phyloP scores from a whole-genome alignment of 768 basidiomycete genomes.

The Epithele typhae region DNA sequence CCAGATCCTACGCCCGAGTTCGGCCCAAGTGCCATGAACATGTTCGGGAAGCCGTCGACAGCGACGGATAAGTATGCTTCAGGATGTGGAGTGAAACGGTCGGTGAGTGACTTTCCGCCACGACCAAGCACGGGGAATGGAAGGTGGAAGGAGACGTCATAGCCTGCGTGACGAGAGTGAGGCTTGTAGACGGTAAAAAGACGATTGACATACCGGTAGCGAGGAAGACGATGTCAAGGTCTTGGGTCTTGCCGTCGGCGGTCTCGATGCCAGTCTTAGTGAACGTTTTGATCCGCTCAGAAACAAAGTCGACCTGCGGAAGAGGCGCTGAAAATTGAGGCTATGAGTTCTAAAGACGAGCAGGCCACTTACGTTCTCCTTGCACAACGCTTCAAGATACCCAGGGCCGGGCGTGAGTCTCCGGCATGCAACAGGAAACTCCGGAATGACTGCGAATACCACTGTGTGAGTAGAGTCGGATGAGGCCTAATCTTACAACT shows the following conservation, averaged over 20 bases:
- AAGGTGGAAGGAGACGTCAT: slow-evolving; percentile 44
- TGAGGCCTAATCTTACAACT: slow-evolving; percentile 8
- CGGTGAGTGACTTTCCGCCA: slow-evolving; percentile 44
- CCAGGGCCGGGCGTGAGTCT: slow-evolving; percentile 67
- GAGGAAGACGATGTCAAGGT: slow-evolving; percentile 58
- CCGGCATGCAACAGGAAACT: slow-evolving; percentile 55
- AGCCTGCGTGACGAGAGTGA: slow-evolving; percentile 32
- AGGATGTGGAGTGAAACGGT: slow-evolving; percentile 53
- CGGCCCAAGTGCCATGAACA: slow-evolving; percentile 55
- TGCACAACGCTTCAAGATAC: slow-evolving; percentile 60
- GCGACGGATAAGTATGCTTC: slow-evolving; percentile 54
- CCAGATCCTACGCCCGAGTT: slow-evolving; percentile 53
- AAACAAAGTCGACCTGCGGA: slow-evolving; percentile 48
- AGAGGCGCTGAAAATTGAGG: no score
- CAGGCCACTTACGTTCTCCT: slow-evolving; percentile 45
- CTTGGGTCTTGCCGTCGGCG: slow-evolving; percentile 46
- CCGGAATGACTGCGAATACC: slow-evolving; percentile 44
- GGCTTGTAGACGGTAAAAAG: background rate
- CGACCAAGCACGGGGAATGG: slow-evolving; percentile 53
- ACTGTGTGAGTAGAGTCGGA: background rate
- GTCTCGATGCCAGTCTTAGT: slow-evolving; percentile 54
- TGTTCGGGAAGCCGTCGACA: slow-evolving; percentile 66
- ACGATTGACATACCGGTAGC: slow-evolving; percentile 44
- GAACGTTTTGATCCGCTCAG: slow-evolving; percentile 46
- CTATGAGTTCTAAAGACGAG: background rate